These are phyloP conservation scores for Heliocybe sulcata DNA, from an alignment of 1,284 basidiomycete species.

Conservation along the genomic window DNA sequence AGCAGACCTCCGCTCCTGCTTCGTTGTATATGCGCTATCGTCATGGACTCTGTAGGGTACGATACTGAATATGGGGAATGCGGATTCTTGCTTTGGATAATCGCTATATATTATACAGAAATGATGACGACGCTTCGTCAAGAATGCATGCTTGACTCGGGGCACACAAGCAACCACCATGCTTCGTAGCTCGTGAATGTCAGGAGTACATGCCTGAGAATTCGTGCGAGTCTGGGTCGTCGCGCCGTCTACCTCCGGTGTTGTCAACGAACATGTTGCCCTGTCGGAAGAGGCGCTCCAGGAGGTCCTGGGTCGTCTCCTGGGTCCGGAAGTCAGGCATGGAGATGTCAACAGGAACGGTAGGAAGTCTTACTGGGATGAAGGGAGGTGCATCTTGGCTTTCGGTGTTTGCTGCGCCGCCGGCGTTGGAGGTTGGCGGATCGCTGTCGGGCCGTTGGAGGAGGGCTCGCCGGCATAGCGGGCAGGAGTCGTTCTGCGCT, in stretches of 20 bases:
- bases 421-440: not conserved
- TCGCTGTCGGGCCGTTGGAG: slow-evolving; percentile 12
- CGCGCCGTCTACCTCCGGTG: slow-evolving; percentile 7
- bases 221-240: slow-evolving; percentile 16
- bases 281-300: not conserved
- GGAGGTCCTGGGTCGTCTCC: not conserved
- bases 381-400: slow-evolving; percentile 8
- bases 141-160: slow-evolving; percentile 44
- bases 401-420: not conserved
- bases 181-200: too few relatives aligned
- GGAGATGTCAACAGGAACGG: too few relatives aligned
- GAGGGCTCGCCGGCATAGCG: slow-evolving; percentile 48
- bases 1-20: not conserved
- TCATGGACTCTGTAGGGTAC: slow-evolving; percentile 1
- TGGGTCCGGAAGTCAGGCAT: not conserved
- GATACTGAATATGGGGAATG: not conserved
- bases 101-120: slow-evolving; percentile 1
- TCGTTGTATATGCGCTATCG: slow-evolving; percentile 3
- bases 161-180: too few relatives aligned
- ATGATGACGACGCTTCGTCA: slow-evolving; percentile 7
- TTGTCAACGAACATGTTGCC: slow-evolving; percentile 3
- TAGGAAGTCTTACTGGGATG: too few relatives aligned
- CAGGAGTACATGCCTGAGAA: slow-evolving; percentile 47
- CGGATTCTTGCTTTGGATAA: not conserved
- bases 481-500: slow-evolving; percentile 51